Evolutionary conservation across 305 asterid species (phyloP).

Genomic region (Plantago lanceolata): DNA sequence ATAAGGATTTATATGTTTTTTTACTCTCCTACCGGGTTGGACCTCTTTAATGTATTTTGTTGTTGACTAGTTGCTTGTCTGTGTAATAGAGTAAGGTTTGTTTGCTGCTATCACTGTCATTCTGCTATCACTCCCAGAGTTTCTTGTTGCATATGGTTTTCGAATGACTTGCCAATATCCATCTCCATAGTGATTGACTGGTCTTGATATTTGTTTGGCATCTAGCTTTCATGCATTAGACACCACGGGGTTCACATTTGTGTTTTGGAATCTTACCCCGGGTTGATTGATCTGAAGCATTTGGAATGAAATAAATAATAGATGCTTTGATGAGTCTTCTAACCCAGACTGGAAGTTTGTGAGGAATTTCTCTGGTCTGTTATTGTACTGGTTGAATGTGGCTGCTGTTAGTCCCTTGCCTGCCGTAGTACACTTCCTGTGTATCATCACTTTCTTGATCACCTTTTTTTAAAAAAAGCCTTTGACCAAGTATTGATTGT

Average conservation of each 20-base stretch:
- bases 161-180: neutral
- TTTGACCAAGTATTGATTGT: conserved; percentile 3
- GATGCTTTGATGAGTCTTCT: too few relatives aligned
- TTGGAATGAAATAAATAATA: too few relatives aligned
- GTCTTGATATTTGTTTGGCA: too few relatives aligned
- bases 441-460: neutral
- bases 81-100: neutral
- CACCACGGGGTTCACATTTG: too few relatives aligned
- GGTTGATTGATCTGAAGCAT: too few relatives aligned
- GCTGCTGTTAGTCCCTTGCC: neutral
- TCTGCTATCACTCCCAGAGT: neutral
- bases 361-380: neutral
- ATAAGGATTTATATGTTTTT: too few relatives aligned
- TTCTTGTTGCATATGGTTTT: neutral
- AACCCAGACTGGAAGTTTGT: neutral
- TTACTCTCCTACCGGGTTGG: too few relatives aligned
- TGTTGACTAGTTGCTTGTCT: neutral
- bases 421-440: neutral
- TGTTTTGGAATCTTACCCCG: too few relatives aligned
- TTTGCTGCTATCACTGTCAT: neutral
- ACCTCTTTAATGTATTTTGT: too few relatives aligned
- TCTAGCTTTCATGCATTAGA: too few relatives aligned
- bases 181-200: too few relatives aligned
- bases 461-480: neutral
- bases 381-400: neutral